Conservation (phyloP, 257 asterid genomes). For the Solanum arcanum region DNA sequence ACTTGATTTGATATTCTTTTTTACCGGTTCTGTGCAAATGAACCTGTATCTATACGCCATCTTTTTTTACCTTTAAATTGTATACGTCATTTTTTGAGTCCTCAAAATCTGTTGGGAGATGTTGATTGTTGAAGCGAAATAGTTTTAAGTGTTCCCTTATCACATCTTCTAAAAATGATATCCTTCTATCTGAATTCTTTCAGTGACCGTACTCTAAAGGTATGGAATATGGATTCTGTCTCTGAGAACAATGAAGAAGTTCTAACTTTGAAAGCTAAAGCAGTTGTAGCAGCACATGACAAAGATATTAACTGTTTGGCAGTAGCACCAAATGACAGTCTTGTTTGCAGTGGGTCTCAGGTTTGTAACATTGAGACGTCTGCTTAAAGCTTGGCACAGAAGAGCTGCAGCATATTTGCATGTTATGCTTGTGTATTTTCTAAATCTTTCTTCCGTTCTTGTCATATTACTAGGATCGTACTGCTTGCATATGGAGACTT, state of each 20-base stretch:
- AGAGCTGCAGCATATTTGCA: not conserved
- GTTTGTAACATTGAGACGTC: constrained; percentile 20
- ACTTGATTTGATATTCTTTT: not conserved
- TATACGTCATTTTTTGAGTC: not conserved
- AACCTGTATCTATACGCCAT: not conserved
- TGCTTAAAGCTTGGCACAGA: not conserved
- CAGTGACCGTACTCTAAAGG: constrained; percentile 85
- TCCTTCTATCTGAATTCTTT: constrained; percentile 7
- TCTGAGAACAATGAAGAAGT: constrained; percentile 35
- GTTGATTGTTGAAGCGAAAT: not conserved
- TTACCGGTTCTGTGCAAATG: not conserved
- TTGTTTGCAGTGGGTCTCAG: constrained; percentile 98
- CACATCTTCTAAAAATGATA: not conserved
- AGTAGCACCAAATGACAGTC: constrained; percentile 84
- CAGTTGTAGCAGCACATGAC: constrained; percentile 90
- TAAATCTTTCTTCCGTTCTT: constrained; percentile 1
- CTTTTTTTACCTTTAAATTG: not conserved
- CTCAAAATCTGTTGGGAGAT: not conserved
- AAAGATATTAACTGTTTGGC: constrained; percentile 93
- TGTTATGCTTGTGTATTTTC: not conserved
- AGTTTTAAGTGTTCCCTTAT: not conserved
- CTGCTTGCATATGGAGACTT: constrained; percentile 89
- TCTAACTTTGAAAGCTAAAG: constrained; percentile 65
- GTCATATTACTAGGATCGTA: constrained; percentile 68
- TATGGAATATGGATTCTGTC: constrained; percentile 73